These are phyloP conservation scores for Populus nigra DNA, from an alignment of 345 rosid genomes.

Conservation along the genomic window DNA sequence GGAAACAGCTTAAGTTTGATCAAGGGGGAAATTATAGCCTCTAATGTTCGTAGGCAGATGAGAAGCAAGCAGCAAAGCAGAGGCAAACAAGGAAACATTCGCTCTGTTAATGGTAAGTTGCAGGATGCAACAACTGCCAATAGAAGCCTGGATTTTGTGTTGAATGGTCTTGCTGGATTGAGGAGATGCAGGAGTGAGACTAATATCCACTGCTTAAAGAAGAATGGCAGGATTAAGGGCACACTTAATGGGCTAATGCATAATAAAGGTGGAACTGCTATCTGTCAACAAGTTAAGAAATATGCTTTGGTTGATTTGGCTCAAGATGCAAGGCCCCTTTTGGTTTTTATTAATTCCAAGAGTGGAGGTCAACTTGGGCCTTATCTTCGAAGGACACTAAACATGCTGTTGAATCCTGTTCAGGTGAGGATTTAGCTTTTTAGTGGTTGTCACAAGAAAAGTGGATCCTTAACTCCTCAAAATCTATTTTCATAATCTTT, in stretches of 20 bases:
- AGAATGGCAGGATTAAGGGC: neutral
- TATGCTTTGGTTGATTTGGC: constrained; percentile 48
- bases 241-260: neutral
- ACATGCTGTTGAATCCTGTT: constrained; percentile 81
- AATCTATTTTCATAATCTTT: neutral
- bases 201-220: neutral
- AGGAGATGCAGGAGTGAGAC: neutral
- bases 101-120: neutral
- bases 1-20: neutral
- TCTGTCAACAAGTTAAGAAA: neutral
- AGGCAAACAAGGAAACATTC: neutral
- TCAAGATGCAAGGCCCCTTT: constrained; percentile 74
- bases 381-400: constrained; percentile 66
- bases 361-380: constrained; percentile 87
- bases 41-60: neutral
- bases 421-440: constrained; percentile 44
- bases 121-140: neutral
- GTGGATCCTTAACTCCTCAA: neutral
- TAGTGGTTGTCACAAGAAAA: neutral
- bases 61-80: neutral
- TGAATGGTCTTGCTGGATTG: neutral
- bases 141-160: neutral
- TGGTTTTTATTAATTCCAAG: constrained; percentile 87
- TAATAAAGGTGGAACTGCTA: neutral
- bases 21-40: neutral